phyloP scores from a whole-genome alignment of 169 alveolate species.

The Haemoproteus tartakovskyi region DNA sequence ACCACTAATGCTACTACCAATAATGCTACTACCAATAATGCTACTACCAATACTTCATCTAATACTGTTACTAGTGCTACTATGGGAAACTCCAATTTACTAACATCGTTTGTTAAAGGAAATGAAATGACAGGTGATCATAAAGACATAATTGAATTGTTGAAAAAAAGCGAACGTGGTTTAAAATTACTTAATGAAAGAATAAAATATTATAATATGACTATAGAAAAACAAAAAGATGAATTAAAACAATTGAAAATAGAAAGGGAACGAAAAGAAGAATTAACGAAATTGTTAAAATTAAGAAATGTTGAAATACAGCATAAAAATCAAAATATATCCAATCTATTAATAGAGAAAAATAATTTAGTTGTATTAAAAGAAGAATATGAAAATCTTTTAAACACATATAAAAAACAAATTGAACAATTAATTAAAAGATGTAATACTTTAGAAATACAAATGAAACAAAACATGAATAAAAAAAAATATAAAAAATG shows the following conservation, averaged over 20 bases:
- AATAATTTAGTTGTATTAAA: conserved; percentile 35
- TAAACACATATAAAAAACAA: conserved; percentile 50
- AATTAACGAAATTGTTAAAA: conserved; percentile 42
- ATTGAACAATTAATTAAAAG: conserved; percentile 55
- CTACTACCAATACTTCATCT: too few relatives aligned
- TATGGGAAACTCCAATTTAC: too few relatives aligned
- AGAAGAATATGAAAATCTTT: conserved; percentile 61
- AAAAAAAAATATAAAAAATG: too few relatives aligned
- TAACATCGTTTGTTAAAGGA: too few relatives aligned
- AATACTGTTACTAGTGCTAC: too few relatives aligned
- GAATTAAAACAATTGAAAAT: conserved; percentile 33
- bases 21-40: too few relatives aligned
- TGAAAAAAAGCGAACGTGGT: conserved; percentile 54
- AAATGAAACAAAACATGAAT: conserved; percentile 12
- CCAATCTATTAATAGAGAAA: conserved; percentile 49
- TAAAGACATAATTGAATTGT: conserved; percentile 23
- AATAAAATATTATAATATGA: conserved; percentile 29
- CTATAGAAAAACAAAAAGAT: conserved; percentile 51
- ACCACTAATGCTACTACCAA: too few relatives aligned
- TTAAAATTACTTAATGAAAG: conserved; percentile 31
- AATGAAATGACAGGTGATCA: conserved; percentile 2
- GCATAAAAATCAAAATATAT: conserved; percentile 50
- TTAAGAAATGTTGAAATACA: conserved; percentile 54
- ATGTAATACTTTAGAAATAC: conserved; percentile 49
- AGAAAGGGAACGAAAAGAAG: conserved; percentile 57